Evolutionary conservation across 2,329 filamentous ascomycete genomes (phyloP), one percentile per base, ranked within the genome.

Genomic region (Neopestalotiopsis sp.): DNA sequence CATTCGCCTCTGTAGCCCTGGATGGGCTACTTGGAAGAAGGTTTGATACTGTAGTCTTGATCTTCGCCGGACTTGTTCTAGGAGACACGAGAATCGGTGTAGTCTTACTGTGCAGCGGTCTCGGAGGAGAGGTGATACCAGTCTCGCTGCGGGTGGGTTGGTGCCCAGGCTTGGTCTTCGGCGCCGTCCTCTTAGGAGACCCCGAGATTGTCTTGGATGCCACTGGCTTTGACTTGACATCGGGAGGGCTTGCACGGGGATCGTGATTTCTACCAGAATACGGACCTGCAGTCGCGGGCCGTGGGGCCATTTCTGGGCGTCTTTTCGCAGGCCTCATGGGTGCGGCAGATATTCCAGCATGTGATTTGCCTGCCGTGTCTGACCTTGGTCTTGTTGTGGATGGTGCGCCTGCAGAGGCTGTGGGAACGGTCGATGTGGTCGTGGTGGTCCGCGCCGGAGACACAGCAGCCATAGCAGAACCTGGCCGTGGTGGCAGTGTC

Each of bases 221-320:
- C 61, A 80, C 79, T 3, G 80, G 76, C 77, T 85, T 89, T 20
- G 82, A 75, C 72, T 81, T 86, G 30, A 78, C 71, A 56, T 86
- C 84, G 1, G 77, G 72, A 6, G 86, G 87, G 71, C 86, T 89
- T 3, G 80, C 74, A 14, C 81, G 80, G 73, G 76, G 78, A 65
- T 85, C 84, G 65, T 87, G 85, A n/a, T 83, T 83, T 72, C 89
- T 83, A 10, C 90, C 85, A 24, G 89, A 91, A 75, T 91, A 91
- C 0, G 89, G 89, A 0, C 89, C 89, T 12, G 89, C 89, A 13
- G 89, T 91, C 13, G 89, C 89, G 42, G 89, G 89, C 68, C 89
- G 84, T 34, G 86, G 81, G 58, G 84, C 84, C 73, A 88, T 81
- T 67, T 91, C 89, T 3, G 89, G 88, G 57, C 87, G 83, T 72